phyloP scores from a whole-genome alignment of 2,329 filamentous ascomycete species.

The Colletotrichum euphorbiae region DNA sequence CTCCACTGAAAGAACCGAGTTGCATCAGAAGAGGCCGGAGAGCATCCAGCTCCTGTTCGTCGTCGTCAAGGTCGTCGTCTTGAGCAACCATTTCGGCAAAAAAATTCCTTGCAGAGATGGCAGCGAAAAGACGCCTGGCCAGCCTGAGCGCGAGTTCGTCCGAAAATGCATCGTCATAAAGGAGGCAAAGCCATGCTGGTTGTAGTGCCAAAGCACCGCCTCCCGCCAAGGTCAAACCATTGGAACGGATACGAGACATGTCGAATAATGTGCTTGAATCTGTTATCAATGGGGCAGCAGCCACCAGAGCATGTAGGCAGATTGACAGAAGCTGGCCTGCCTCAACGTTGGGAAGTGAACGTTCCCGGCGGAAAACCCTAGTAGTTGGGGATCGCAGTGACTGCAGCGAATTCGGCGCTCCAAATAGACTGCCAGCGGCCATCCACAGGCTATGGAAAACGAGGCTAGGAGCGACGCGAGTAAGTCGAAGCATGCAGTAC shows the following conservation, averaged over 20 bases:
- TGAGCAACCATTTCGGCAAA: conserved; percentile 59
- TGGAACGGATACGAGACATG: conserved; percentile 70
- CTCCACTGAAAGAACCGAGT: conserved; percentile 63
- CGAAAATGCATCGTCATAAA: conserved; percentile 73
- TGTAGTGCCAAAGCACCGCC: conserved; percentile 60
- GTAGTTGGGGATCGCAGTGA: conserved; percentile 53
- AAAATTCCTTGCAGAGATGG: conserved; percentile 64
- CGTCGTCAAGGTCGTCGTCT: conserved; percentile 50
- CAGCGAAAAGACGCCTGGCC: conserved; percentile 68
- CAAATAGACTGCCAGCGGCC: conserved; percentile 68
- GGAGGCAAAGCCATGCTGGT: conserved; percentile 63
- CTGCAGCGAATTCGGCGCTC: conserved; percentile 61
- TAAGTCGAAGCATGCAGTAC: conserved; percentile 72
- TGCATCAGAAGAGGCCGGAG: conserved; percentile 63
- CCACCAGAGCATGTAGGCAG: conserved; percentile 72
- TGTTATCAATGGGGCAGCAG: conserved; percentile 63
- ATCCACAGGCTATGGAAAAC: conserved; percentile 75
- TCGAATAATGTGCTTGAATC: conserved; percentile 64
- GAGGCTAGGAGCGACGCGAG: conserved; percentile 65
- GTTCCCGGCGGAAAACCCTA: conserved; percentile 51
- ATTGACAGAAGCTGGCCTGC: conserved; percentile 68
- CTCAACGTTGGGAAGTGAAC: conserved; percentile 59
- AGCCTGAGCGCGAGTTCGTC: conserved; percentile 70
- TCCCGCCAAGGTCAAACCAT: conserved; percentile 62
- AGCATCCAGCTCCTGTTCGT: conserved; percentile 53